Percentiles rank a stretch among this genome's conserved stretches.
phyloP scores from a whole-genome alignment of 2,329 filamentous ascomycete genomes.

The Diaporthe nobilis region DNA sequence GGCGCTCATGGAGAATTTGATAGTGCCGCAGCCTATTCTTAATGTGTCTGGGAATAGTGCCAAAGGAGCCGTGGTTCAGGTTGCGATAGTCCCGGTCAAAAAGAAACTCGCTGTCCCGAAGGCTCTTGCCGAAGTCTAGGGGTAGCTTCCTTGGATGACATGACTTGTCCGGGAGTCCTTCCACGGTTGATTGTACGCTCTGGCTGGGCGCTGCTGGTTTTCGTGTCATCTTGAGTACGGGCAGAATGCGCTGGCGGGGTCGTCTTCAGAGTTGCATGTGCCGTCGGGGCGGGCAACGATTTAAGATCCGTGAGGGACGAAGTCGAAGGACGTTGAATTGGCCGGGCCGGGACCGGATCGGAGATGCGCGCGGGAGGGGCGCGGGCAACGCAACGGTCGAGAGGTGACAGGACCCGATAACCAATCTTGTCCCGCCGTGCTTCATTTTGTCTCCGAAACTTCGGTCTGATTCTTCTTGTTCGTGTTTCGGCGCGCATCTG shows the following conservation, averaged over 20 bases:
- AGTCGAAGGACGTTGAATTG: not conserved
- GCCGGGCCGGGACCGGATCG: conserved; percentile 18
- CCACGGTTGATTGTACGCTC: not conserved
- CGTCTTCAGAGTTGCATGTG: not conserved
- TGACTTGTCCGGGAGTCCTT: not conserved
- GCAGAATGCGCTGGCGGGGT: not conserved
- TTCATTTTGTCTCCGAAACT: not conserved
- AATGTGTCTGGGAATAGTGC: conserved; percentile 77
- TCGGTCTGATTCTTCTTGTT: not conserved
- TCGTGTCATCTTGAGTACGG: not conserved
- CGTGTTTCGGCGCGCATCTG: not conserved
- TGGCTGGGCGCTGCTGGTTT: not conserved
- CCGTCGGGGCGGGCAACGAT: too few species aligned
- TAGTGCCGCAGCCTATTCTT: conserved; percentile 72
- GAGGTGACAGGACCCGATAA: not conserved
- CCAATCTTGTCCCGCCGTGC: not conserved
- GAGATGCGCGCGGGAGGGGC: not conserved
- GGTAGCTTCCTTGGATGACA: not conserved
- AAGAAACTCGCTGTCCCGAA: conserved; percentile 75
- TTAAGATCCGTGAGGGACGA: not conserved
- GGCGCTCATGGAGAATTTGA: conserved; percentile 76
- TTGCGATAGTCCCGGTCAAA: conserved; percentile 78
- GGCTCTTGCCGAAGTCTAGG: conserved; percentile 50
- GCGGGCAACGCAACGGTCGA: too few species aligned
- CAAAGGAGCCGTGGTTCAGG: conserved; percentile 89